Conservation (phyloP, 2,329 filamentous ascomycete genomes). For the Leptographium flavum region DNA sequence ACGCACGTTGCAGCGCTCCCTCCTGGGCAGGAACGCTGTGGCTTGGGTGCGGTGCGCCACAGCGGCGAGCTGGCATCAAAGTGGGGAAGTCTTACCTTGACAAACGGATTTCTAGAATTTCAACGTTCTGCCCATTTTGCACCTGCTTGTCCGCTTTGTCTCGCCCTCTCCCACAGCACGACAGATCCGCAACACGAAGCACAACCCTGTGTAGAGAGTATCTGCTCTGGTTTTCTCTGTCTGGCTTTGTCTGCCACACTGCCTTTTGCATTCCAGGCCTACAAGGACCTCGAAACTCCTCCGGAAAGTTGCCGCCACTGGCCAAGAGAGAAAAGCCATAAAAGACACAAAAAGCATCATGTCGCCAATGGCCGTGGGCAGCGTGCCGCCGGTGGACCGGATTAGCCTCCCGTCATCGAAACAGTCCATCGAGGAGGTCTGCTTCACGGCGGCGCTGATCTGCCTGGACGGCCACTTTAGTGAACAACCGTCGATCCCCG, state of each 20-base stretch:
- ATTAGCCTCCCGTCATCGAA: conserved; percentile 12
- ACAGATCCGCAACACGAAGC: no score
- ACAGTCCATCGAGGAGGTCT: conserved; percentile 48
- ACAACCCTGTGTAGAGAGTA: no score
- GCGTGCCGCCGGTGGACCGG: conserved; percentile 12
- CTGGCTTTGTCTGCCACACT: no score
- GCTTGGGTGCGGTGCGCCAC: background rate
- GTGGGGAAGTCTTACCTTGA: background rate
- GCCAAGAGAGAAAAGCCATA: no score
- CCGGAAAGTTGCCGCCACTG: no score
- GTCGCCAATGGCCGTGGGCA: conserved; percentile 11
- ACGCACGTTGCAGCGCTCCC: no score
- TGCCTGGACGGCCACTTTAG: conserved; percentile 48
- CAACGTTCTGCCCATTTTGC: background rate
- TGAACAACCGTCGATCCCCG: conserved; percentile 37
- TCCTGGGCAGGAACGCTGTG: background rate
- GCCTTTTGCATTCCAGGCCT: no score
- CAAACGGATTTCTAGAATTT: background rate
- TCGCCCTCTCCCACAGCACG: no score
- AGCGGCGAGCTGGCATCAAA: background rate
- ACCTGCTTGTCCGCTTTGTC: background rate
- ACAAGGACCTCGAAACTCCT: no score
- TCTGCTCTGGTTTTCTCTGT: no score
- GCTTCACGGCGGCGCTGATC: conserved; percentile 45
- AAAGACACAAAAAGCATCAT: conserved; percentile 7